Evolutionary conservation across 2,329 filamentous ascomycete species (phyloP).

Genomic region (Cercospora sp.): DNA sequence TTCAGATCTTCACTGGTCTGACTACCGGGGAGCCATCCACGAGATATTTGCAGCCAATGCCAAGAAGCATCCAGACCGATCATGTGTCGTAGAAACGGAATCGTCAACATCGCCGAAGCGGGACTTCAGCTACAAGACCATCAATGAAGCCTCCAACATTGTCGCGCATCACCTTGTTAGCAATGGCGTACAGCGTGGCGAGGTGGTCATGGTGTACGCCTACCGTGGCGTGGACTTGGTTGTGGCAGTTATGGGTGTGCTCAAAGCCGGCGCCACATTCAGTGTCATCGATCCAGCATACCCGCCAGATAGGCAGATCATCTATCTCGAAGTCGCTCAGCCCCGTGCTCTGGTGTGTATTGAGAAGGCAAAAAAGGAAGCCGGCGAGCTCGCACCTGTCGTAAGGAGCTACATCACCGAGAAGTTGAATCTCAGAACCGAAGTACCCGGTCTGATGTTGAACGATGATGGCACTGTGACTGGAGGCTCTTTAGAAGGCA

Average conservation of each 20-base stretch:
- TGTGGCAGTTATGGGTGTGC: constrained; percentile 74
- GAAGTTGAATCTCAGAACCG: constrained; percentile 69
- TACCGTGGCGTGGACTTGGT: constrained; percentile 78
- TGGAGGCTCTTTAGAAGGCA: constrained; percentile 66
- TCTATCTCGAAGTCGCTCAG: constrained; percentile 77
- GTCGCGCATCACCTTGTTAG: constrained; percentile 76
- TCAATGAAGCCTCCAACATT: constrained; percentile 79
- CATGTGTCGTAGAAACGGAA: constrained; percentile 67
- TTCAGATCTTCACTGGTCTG: constrained; percentile 65
- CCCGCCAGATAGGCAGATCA: constrained; percentile 75
- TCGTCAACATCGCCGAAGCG: constrained; percentile 45
- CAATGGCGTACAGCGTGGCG: constrained; percentile 71
- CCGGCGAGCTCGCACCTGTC: constrained; percentile 60
- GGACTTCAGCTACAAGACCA: constrained; percentile 79
- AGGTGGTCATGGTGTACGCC: constrained; percentile 92
- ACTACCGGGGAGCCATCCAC: constrained; percentile 67
- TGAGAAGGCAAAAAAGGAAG: constrained; percentile 67
- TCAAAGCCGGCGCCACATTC: constrained; percentile 60
- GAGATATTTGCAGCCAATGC: constrained; percentile 70
- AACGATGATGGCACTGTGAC: constrained; percentile 67
- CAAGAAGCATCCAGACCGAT: constrained; percentile 64
- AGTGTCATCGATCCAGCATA: constrained; percentile 77
- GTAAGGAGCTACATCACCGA: constrained; percentile 69
- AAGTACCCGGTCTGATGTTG: constrained; percentile 72
- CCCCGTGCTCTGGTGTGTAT: constrained; percentile 74